Conservation (phyloP, 129 eudicot species). For the Deinandra increscens region DNA sequence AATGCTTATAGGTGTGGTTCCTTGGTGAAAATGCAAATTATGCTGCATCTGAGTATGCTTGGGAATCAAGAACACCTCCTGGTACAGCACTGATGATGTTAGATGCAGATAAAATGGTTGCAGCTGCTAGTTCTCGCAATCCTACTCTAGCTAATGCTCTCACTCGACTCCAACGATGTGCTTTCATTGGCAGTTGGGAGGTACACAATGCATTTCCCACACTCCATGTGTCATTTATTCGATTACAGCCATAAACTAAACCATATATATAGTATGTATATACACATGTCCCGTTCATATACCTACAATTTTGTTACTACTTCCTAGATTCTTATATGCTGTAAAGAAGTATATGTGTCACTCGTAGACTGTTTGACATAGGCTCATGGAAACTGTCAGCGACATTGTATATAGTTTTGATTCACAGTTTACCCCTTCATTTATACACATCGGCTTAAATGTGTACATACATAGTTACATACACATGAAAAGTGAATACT, state of each 20-base stretch:
- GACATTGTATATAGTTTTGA: not conserved
- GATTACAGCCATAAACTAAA: not conserved
- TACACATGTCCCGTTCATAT: not conserved
- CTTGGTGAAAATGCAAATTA: constrained; percentile 99
- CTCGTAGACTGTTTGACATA: not conserved
- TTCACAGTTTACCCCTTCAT: not conserved
- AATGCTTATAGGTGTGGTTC: constrained; percentile 78
- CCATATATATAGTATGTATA: not conserved
- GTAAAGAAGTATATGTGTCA: not conserved
- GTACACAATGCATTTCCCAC: constrained; percentile 29
- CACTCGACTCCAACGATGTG: constrained; percentile 93
- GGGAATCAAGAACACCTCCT: constrained; percentile 99
- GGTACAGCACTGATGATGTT: constrained; percentile 99
- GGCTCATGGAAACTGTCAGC: not conserved
- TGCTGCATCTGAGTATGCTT: constrained; percentile 98
- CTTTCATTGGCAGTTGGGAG: constrained; percentile 99
- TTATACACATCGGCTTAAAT: not conserved
- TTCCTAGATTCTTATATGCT: not conserved
- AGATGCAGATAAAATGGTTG: constrained; percentile 99
- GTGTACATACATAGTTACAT: not conserved
- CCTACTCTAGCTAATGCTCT: constrained; percentile 90
- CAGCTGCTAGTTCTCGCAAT: constrained; percentile 98
- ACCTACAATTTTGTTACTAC: not conserved
- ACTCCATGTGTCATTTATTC: not conserved
- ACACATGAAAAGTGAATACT: not conserved